Evolutionary conservation across 2,329 filamentous ascomycete genomes (phyloP), one percentile per base, ranked within the genome.

Genomic region (Nannizzia gypsea): DNA sequence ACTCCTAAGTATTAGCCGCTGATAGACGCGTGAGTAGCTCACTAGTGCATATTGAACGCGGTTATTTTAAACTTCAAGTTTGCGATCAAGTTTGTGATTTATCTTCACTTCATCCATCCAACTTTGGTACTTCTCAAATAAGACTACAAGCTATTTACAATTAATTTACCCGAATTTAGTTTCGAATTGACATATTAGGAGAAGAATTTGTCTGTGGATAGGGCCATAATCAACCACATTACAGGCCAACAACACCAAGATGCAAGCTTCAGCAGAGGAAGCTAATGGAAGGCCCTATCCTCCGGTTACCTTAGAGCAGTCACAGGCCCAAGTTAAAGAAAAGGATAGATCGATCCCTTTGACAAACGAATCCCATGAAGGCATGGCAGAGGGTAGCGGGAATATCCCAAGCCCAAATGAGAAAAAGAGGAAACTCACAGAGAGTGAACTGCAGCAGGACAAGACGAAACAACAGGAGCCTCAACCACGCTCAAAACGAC

Each of bases 401-500:
- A 3, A 34, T 59, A 59, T n/a, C 48, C 8, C 57, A 54, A n/a
- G 28, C n/a, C 31, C 11, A 6, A 62, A 63, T 22, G 66, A 68
- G 38, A 66, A 64, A 44, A 73, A 71, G 59, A 66, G 68, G 60
- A 70, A 67, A 34, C n/a, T 65, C 15, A 57, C 63, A 8, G 69
- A 69, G 15, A 67, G 70, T 22, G 63, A 68, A 31, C 31, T 64
- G 6, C 55, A 60, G n/a, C 38, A 61, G 22, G 70, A 70, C 3
- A 62, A 66, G 42, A 60, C 66, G 40, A 65, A 65, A 58, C 52
- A 50, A 13, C 60, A 64, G 9, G 48, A 61, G 56, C 67, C 69
- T n/a, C 71, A 68, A 5, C 67, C 69, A 9, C 56, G 67, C 6
- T 67, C 69, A 22, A 75, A 73, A 61, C 72, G 73, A 61, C 73